Base-by-base conservation (phyloP, 2,329 filamentous ascomycete genomes). In the Trichophaea hybrida region DNA sequence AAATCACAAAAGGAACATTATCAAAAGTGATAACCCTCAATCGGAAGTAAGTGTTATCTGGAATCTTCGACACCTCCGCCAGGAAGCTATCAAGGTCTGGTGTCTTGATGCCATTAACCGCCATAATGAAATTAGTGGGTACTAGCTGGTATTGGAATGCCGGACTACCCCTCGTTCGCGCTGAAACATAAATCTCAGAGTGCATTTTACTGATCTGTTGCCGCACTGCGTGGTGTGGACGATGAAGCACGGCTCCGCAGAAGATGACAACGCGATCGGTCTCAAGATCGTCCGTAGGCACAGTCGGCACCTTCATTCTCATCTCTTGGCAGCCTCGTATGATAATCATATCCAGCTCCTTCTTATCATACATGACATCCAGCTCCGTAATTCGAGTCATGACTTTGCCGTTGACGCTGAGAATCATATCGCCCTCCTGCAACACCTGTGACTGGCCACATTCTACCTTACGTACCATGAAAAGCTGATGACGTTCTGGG, bases 1-100 rank as follows among this genome's bases (percentile, higher is more conserved):
- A 98, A 43, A 94, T 88, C n/a, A 98, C 89, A 89, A 93, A 98
- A 2, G 91, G 91, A 7, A 98, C 89, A 69, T 94, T 94, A 72
- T 98, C 93, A 70, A 98, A 98, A 0, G 93, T 97, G 72, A 97
- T 88, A n/a, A 93, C 88, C 72, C 91, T 90, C 57, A 98, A 78
- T 15, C 93, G 84, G 82, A 98, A 98, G 74, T 98, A 98, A 1
- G 89, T 95, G 70, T 98, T 98, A 69, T 98, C 89, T 0, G 88
- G 86, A 68, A 98, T 96, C 72, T 86, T 84, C 67, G 85, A 81
- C 15, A 94, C 89, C 64, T 89, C 86, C 32, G 77, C 76, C 63
- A 97, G 76, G 72, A 98, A 97, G 2, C 80, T 75, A 67, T 87
- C 80, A 6, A 98, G 77, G 68, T 95, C 85, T 1, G 84, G 85